phyloP scores from a whole-genome alignment of 805 yeast species.

The Pichia membranifaciens region DNA sequence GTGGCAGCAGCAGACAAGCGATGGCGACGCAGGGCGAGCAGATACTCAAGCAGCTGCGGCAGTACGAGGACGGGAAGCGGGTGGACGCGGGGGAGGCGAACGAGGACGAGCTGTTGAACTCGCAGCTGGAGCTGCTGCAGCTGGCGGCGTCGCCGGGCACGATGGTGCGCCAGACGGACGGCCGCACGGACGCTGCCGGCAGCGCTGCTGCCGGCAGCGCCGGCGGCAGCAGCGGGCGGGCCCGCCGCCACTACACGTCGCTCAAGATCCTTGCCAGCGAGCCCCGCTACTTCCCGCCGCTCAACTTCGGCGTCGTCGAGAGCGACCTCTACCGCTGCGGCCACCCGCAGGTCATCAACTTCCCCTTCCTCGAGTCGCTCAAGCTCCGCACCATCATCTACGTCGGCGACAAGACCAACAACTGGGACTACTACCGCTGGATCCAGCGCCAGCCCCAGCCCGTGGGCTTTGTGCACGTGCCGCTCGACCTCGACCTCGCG shows the following conservation, averaged over 20 bases:
- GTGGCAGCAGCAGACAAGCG: not conserved
- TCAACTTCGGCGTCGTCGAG: slow-evolving; percentile 84
- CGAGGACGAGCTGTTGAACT: slow-evolving; percentile 10
- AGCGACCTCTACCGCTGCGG: slow-evolving; percentile 87
- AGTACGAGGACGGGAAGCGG: slow-evolving; percentile 23
- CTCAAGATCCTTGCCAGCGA: slow-evolving; percentile 27
- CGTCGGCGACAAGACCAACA: slow-evolving; percentile 69
- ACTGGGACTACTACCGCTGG: slow-evolving; percentile 65
- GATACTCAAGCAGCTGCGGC: slow-evolving; percentile 30
- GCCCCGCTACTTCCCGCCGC: slow-evolving; percentile 70
- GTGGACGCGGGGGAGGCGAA: not conserved
- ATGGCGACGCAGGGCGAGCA: slow-evolving; percentile 33
- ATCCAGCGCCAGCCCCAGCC: slow-evolving; percentile 31
- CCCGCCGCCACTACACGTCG: slow-evolving; percentile 23
- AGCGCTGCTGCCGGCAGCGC: not conserved
- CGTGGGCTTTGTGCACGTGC: slow-evolving; percentile 52
- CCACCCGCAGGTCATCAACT: slow-evolving; percentile 85
- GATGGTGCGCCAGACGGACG: not conserved
- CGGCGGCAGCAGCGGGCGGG: not conserved
- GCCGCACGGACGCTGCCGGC: too few species aligned
- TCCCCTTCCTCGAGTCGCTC: slow-evolving; percentile 66
- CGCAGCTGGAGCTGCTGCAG: slow-evolving; percentile 10
- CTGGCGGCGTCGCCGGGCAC: slow-evolving; percentile 4
- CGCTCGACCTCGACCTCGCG: slow-evolving; percentile 28
- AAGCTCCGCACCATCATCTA: slow-evolving; percentile 75